A percentile compares a stretch with the other conserved stretches of the same genome.
Evolutionary conservation across 805 yeast genomes (phyloP).

Genomic region (Lipomyces kockii): DNA sequence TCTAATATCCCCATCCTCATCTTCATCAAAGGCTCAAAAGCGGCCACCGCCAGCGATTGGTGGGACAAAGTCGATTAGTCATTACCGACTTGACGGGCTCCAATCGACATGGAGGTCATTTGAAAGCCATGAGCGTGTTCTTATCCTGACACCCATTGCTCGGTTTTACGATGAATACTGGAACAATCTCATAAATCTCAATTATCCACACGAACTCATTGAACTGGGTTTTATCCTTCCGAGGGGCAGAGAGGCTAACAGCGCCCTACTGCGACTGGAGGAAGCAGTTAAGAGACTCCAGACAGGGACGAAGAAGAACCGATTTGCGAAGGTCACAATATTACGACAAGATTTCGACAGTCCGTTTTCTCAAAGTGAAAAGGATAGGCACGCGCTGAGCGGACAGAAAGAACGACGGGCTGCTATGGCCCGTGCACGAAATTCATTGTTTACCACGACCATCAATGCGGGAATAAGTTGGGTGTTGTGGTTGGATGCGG

Average conservation of each 20-base stretch:
- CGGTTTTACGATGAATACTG: constrained; percentile 85
- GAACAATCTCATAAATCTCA: constrained; percentile 74
- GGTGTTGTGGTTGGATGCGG: constrained; percentile 97
- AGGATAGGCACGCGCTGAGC: constrained; percentile 72
- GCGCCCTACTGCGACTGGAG: constrained; percentile 72
- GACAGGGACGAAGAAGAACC: constrained; percentile 62
- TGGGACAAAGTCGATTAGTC: constrained; percentile 44
- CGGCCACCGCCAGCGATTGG: constrained; percentile 32
- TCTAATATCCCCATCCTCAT: constrained; percentile 10
- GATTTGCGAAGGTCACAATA: constrained; percentile 83
- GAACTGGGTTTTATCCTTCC: constrained; percentile 94
- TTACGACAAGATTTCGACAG: constrained; percentile 86
- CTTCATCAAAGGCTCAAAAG: constrained; percentile 2
- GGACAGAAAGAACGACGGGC: constrained; percentile 89
- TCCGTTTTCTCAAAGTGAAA: constrained; percentile 73
- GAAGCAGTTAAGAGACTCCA: constrained; percentile 74
- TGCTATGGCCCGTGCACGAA: constrained; percentile 92
- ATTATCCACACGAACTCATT: constrained; percentile 82
- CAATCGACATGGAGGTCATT: constrained; percentile 73
- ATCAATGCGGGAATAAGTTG: constrained; percentile 88
- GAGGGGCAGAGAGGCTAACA: constrained; percentile 78
- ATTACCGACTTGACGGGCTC: constrained; percentile 80
- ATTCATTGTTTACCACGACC: constrained; percentile 86
- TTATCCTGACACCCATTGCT: constrained; percentile 89
- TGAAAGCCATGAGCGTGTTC: constrained; percentile 76